Evolutionary conservation across 306 rosid species (phyloP).

Genomic region (Rubus idaeus): DNA sequence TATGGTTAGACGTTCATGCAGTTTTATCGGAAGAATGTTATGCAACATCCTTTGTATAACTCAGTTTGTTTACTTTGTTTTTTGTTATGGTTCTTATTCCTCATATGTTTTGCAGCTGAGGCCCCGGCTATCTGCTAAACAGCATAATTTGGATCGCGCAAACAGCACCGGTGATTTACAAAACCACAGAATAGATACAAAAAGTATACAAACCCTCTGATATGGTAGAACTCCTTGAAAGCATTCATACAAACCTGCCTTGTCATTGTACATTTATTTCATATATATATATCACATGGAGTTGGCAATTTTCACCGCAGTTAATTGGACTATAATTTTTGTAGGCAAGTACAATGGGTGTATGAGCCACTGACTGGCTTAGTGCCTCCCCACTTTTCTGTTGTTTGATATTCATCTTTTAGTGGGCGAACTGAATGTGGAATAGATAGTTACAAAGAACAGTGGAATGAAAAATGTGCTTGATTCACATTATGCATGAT

Average conservation of each 20-base stretch:
- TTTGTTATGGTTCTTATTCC: conserved; percentile 9
- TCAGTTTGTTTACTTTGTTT: background rate
- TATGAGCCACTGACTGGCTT: background rate
- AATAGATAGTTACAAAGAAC: background rate
- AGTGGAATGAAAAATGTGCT: background rate
- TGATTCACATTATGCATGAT: background rate
- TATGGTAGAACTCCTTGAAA: conserved; percentile 30
- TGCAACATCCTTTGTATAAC: background rate
- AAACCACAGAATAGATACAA: conserved; percentile 22
- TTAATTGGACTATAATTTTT: background rate
- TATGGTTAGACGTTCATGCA: background rate
- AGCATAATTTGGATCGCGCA: conserved; percentile 35
- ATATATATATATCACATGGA: conserved; percentile 27
- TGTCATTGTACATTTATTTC: conserved; percentile 34
- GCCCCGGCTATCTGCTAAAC: conserved; percentile 54
- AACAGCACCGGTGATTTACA: conserved; percentile 27
- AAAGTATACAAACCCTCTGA: conserved; percentile 24
- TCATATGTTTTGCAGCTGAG: conserved; percentile 50
- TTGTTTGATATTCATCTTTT: background rate
- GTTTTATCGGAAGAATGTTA: background rate
- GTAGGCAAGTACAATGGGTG: background rate
- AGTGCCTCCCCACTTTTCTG: background rate
- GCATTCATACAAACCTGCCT: conserved; percentile 11
- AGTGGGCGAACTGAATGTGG: background rate
- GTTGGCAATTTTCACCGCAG: background rate